These are phyloP conservation scores for Ganoderma lingzhi DNA, from an alignment of 1,284 basidiomycete species.

Conservation along the genomic window DNA sequence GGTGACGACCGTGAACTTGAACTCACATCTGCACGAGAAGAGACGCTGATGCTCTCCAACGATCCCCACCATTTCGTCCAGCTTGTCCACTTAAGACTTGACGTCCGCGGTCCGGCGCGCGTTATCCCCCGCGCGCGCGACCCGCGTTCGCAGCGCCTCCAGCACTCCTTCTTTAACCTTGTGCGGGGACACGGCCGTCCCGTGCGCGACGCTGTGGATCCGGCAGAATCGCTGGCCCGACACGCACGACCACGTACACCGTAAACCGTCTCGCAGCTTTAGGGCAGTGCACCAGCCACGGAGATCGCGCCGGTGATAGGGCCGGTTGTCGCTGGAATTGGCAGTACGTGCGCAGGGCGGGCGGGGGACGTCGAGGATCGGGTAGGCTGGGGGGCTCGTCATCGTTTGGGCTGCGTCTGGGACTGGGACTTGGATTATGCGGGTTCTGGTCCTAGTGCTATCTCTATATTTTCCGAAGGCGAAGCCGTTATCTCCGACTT, in stretches of 20 bases:
- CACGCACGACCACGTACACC: background rate
- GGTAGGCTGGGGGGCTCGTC: constrained; percentile 2
- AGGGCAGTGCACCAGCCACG: background rate
- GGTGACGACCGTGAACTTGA: background rate
- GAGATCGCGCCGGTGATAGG: background rate
- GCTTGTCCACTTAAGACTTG: background rate
- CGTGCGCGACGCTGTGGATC: background rate
- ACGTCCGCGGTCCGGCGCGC: background rate
- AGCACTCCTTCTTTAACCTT: background rate
- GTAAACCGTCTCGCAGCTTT: background rate
- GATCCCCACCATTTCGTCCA: background rate
- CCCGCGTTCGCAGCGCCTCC: background rate
- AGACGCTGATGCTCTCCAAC: constrained; percentile 4
- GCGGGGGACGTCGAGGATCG: constrained; percentile 3
- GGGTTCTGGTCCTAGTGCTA: background rate
- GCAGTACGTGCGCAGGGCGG: background rate
- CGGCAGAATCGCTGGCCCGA: constrained; percentile 3
- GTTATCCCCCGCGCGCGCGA: background rate
- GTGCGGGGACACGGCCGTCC: background rate
- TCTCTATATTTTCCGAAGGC: background rate
- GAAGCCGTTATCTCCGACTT: background rate
- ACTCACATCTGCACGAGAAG: constrained; percentile 8
- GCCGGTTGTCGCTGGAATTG: background rate
- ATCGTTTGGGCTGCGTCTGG: no score
- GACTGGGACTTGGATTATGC: no score